These are phyloP conservation scores for Termitomyces sp. DNA, from an alignment of 768 basidiomycete genomes.

Conservation along the genomic window DNA sequence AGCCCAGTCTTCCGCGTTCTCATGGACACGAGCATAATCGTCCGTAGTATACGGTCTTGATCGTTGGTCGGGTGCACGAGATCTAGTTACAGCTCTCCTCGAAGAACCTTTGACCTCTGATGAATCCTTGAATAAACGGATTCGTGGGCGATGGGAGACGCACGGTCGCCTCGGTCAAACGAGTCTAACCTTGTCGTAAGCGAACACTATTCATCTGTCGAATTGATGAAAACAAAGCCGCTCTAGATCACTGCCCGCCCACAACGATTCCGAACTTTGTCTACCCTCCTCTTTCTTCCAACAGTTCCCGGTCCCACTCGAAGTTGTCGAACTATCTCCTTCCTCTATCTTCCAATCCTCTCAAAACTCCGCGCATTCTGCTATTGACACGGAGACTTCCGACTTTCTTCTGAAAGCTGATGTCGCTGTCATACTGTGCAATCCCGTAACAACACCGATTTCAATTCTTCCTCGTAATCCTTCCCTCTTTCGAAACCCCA, in stretches of 20 bases:
- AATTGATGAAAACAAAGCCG: constrained; percentile 11
- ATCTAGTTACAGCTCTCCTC: constrained; percentile 65
- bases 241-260: constrained; percentile 3
- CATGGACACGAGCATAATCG: neutral
- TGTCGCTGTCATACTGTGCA: constrained; percentile 57
- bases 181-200: constrained; percentile 34
- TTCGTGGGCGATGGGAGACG: constrained; percentile 47
- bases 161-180: constrained; percentile 10
- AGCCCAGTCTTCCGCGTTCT: constrained; percentile 15
- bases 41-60: constrained; percentile 54
- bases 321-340: constrained; percentile 37
- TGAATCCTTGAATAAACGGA: constrained; percentile 28
- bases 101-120: constrained; percentile 66
- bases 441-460: constrained; percentile 50
- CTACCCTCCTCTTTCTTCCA: constrained; percentile 48
- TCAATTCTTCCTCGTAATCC: constrained; percentile 26
- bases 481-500: constrained; percentile 29
- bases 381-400: constrained; percentile 6
- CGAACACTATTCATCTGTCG: constrained; percentile 22
- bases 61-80: constrained; percentile 44
- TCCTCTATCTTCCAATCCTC: constrained; percentile 10
- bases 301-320: constrained; percentile 45
- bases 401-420: constrained; percentile 40
- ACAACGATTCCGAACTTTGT: constrained; percentile 18
- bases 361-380: neutral